Evolutionary conservation across 2,329 filamentous ascomycete species (phyloP).

Genomic region (Xylariales sp.): DNA sequence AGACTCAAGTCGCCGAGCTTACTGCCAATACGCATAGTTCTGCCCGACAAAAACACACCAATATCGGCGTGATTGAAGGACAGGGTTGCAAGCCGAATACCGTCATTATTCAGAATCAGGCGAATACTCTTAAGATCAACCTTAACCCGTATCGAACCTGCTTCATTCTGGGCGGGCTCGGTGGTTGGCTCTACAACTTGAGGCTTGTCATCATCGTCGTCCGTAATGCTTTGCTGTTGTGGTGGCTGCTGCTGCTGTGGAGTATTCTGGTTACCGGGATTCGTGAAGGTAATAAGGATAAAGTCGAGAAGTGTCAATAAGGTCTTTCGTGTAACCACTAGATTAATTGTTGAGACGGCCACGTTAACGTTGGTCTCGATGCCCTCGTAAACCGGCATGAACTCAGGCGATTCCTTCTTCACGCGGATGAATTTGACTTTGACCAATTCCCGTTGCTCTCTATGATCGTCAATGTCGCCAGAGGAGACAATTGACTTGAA

Average conservation of each 20-base stretch:
- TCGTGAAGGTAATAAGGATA: slow-evolving; percentile 84
- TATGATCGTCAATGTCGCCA: slow-evolving; percentile 64
- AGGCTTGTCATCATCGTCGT: slow-evolving; percentile 33
- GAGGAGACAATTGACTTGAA: slow-evolving; percentile 99
- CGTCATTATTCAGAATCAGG: slow-evolving; percentile 95
- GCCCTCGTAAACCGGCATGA: slow-evolving; percentile 85
- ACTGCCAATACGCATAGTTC: slow-evolving; percentile 82
- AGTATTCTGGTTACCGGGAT: slow-evolving; percentile 34
- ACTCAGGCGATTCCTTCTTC: slow-evolving; percentile 87
- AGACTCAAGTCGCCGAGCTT: slow-evolving; percentile 83
- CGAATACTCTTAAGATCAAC: slow-evolving; percentile 90
- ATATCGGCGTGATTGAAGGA: slow-evolving; percentile 91
- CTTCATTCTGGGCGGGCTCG: slow-evolving; percentile 34
- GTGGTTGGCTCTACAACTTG: slow-evolving; percentile 34
- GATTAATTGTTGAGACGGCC: slow-evolving; percentile 89
- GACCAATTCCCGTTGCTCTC: slow-evolving; percentile 76
- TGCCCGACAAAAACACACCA: slow-evolving; percentile 80
- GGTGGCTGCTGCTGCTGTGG: slow-evolving; percentile 22
- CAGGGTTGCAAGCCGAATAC: slow-evolving; percentile 86
- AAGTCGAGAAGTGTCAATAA: slow-evolving; percentile 91
- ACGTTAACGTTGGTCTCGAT: slow-evolving; percentile 92
- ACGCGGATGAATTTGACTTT: slow-evolving; percentile 86
- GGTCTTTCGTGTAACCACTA: slow-evolving; percentile 90
- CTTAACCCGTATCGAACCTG: slow-evolving; percentile 86
- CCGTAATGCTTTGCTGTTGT: slow-evolving; percentile 28